Evolutionary conservation across 176 grass and related monocot species (phyloP).

Genomic region (Rhynchospora pubera): DNA sequence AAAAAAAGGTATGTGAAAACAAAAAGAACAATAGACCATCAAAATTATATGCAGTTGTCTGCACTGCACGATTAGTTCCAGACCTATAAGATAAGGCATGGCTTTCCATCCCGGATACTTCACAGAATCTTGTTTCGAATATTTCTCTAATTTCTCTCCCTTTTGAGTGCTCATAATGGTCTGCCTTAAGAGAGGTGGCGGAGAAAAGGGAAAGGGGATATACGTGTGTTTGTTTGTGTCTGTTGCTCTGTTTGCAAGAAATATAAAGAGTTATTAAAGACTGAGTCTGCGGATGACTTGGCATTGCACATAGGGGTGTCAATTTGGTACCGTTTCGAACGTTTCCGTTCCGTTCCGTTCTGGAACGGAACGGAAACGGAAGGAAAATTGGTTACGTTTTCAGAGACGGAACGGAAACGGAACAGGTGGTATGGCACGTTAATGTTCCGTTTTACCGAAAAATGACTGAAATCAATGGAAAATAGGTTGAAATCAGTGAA

Average conservation of each 20-base stretch:
- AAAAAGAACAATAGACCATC: background rate
- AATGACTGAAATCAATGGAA: no score
- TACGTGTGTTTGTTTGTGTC: background rate
- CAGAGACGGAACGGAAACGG: no score
- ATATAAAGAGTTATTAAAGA: no score
- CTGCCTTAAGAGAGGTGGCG: background rate
- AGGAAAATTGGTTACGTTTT: no score
- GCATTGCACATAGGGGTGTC: no score
- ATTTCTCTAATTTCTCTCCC: background rate
- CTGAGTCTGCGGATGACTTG: no score
- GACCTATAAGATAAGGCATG: conserved; percentile 87
- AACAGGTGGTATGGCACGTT: no score
- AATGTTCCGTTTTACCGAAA: no score
- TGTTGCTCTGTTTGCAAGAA: background rate
- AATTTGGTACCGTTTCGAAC: no score
- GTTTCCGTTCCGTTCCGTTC: no score
- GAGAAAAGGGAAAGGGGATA: background rate
- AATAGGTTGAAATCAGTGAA: no score
- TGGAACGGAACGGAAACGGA: no score
- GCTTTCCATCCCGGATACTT: conserved; percentile 57
- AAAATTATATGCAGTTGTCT: background rate
- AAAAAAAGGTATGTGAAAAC: background rate
- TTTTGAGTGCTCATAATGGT: background rate
- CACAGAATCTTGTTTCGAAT: background rate
- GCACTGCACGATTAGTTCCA: background rate